phyloP scores from a whole-genome alignment of 768 basidiomycete species.

The Boletus subcaerulescens region DNA sequence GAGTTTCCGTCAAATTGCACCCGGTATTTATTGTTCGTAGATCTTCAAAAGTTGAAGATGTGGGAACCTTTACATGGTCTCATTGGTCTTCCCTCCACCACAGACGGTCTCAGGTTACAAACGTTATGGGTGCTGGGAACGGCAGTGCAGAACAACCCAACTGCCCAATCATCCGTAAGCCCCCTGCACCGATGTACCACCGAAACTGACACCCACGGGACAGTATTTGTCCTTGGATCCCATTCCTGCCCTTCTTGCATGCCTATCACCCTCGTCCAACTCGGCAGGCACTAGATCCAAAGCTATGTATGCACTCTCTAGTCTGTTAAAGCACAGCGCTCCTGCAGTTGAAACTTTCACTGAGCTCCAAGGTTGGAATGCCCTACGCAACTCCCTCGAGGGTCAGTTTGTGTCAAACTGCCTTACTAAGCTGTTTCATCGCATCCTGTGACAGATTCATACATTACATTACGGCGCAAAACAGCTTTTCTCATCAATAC shows the following conservation, averaged over 20 bases:
- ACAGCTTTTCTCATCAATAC: slow-evolving; percentile 71
- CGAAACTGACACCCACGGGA: neutral
- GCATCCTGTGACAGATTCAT: slow-evolving; percentile 53
- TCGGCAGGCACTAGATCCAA: slow-evolving; percentile 65
- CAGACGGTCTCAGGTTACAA: slow-evolving; percentile 61
- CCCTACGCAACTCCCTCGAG: slow-evolving; percentile 55
- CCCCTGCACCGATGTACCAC: neutral
- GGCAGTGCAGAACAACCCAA: slow-evolving; percentile 85
- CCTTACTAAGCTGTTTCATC: slow-evolving; percentile 2
- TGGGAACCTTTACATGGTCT: slow-evolving; percentile 75
- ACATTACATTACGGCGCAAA: slow-evolving; percentile 75
- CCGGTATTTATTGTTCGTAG: slow-evolving; percentile 35
- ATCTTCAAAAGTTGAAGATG: slow-evolving; percentile 70
- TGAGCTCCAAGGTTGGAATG: slow-evolving; percentile 58
- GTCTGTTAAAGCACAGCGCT: slow-evolving; percentile 72
- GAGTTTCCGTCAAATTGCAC: neutral
- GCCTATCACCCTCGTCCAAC: slow-evolving; percentile 52
- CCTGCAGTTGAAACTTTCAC: slow-evolving; percentile 58
- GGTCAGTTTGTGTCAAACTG: slow-evolving; percentile 37
- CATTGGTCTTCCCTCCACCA: slow-evolving; percentile 50
- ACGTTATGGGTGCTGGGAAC: slow-evolving; percentile 88
- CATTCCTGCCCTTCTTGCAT: slow-evolving; percentile 57
- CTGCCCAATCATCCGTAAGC: slow-evolving; percentile 71
- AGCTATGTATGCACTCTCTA: slow-evolving; percentile 79
- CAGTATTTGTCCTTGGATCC: slow-evolving; percentile 69